Base-by-base conservation (phyloP, 202 grass and related monocot species). In the Panicum virgatum region DNA sequence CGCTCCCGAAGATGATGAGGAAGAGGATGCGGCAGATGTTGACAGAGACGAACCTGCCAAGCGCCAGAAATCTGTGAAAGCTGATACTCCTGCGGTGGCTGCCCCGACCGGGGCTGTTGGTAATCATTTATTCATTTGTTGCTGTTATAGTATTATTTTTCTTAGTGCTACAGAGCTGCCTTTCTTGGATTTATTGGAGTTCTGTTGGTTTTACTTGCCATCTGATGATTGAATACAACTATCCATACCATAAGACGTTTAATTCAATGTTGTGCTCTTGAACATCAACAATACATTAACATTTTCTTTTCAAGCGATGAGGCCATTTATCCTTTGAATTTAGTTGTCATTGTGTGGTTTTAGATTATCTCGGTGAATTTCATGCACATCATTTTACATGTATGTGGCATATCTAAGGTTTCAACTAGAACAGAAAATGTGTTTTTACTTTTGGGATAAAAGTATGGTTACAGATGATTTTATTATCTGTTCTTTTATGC, bases 41-140 rank as follows among this genome's bases (percentile, higher is more conserved):
- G 86, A 76, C 66, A 78, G 38, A 72, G 86, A 72, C 12, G 89
- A 96, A 71, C 80, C 79, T 2, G 23, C 75, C 3, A 99, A 94
- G 83, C 56, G 85, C 42, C 89, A 83, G 42, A 99, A 90, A 51
- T 82, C 77, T 8, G 25, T 45, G 62, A 73, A 84, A 64, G 83
- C 47, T 37, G 78, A 81, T 77, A 50, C 58, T 75, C 63, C 74
- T 81, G 43, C 62, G 0, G 51, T 77, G 18, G 68, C 75, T 80
- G 75, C 82, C 83, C 60, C 20, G 1, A 5, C 61, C 5, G 83
- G 85, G 85, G 82, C 73, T 82, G 96, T 93, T 92, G 96, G 96
- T 99, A 99, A 99, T 96, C 62, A 70, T 83, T 92, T 89, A 22
- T 61, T 57, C 80, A 36, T 75, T 77, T 46, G 43, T 40, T 86